Conservation (phyloP, 805 yeast genomes). For the Candida gorgasii region DNA sequence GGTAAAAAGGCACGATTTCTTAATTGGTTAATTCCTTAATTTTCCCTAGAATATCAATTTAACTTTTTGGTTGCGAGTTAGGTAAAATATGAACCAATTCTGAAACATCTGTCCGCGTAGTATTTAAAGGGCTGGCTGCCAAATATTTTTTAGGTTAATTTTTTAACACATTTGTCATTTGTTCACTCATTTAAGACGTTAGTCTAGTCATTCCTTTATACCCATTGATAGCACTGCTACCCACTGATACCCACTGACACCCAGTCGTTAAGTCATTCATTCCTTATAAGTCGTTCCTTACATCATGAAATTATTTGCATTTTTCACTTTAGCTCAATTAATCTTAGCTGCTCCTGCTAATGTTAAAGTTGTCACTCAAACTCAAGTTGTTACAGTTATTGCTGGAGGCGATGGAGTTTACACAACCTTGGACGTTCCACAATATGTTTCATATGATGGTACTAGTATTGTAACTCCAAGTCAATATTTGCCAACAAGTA, state of each 20-base stretch:
- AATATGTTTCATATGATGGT: conserved; percentile 1
- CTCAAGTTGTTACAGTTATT: conserved; percentile 20
- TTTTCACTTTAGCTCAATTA: conserved; percentile 9
- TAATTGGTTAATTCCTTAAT: no score
- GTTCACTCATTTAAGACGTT: conserved; percentile 4
- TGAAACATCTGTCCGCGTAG: conserved; percentile 1
- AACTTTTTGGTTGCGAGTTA: conserved; percentile 6
- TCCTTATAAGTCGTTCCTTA: conserved; percentile 8
- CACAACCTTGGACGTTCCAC: conserved; percentile 11
- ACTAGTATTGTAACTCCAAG: conserved; percentile 10
- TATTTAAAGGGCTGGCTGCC: conserved; percentile 3
- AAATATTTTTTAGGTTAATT: not conserved
- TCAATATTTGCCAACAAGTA: no score
- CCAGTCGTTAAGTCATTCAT: no score
- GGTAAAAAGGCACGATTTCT: conserved; percentile 4
- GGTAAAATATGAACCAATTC: not conserved
- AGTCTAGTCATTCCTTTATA: conserved; percentile 9
- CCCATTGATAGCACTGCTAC: not conserved
- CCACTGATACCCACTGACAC: conserved; percentile 7
- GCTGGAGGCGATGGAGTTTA: conserved; percentile 16
- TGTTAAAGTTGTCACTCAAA: conserved; percentile 26
- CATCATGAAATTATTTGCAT: conserved; percentile 16
- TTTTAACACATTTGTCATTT: no score
- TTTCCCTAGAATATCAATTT: not conserved
- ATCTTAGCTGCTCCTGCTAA: conserved; percentile 28